These are phyloP conservation scores for Cupressus sempervirens DNA, from an alignment of 75 land plant genomes.

Conservation along the genomic window DNA sequence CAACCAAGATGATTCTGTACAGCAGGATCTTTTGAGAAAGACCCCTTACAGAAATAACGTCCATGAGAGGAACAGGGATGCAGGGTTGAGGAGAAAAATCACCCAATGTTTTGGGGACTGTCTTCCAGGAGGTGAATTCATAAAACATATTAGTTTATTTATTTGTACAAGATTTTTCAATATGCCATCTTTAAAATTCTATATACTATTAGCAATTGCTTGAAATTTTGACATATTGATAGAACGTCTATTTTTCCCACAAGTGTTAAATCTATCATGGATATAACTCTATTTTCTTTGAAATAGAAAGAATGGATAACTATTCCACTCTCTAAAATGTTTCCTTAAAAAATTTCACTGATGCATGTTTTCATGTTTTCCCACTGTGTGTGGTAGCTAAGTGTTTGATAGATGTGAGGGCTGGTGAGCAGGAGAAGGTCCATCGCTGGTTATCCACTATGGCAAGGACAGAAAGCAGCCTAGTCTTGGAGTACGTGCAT, in stretches of 20 bases:
- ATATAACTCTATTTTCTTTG: background rate
- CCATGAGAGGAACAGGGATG: background rate
- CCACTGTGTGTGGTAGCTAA: conserved; percentile 23
- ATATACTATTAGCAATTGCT: background rate
- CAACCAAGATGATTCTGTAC: background rate
- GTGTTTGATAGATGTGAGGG: conserved; percentile 18
- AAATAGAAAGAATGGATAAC: background rate
- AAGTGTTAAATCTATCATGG: background rate
- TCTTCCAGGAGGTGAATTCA: conserved; percentile 8
- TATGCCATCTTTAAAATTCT: background rate
- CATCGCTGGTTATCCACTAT: conserved; percentile 32
- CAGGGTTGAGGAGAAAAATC: background rate
- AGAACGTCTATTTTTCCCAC: background rate
- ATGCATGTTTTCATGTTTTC: background rate
- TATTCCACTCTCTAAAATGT: background rate
- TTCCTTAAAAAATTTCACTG: background rate
- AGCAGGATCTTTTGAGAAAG: background rate
- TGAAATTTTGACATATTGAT: background rate
- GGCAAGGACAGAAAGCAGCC: conserved; percentile 25
- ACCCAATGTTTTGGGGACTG: background rate
- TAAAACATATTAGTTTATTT: background rate
- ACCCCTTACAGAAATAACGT: background rate
- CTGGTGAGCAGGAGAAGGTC: conserved; percentile 44
- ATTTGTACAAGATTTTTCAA: background rate
- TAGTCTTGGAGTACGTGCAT: conserved; percentile 45